These are phyloP conservation scores for Tilletiaria anomala DNA, from an alignment of 1,284 basidiomycete species.

Conservation along the genomic window DNA sequence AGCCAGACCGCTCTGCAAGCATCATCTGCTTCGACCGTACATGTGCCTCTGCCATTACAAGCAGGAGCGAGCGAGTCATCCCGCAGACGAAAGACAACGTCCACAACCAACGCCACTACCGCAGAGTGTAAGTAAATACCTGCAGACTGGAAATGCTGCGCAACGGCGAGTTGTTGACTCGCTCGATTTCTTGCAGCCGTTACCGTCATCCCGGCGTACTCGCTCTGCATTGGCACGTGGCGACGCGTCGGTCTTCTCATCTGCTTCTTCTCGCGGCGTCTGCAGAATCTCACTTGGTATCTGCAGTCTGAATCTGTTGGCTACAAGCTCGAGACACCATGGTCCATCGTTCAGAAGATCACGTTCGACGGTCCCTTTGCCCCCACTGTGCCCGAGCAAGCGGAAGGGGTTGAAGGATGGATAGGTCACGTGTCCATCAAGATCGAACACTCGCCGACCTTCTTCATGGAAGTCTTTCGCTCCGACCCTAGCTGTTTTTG, in stretches of 20 bases:
- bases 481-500: no score
- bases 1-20: no score
- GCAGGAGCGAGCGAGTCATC: no score
- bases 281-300: constrained; percentile 21
- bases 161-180: not conserved
- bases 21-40: no score
- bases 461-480: constrained; percentile 32
- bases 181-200: constrained; percentile 5
- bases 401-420: constrained; percentile 16
- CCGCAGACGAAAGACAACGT: no score
- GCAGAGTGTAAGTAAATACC: not conserved
- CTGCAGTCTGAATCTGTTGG: constrained; percentile 24
- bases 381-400: constrained; percentile 11
- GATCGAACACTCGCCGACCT: constrained; percentile 20
- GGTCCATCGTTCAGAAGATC: constrained; percentile 20
- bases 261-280: constrained; percentile 24
- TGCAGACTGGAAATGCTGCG: not conserved
- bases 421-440: constrained; percentile 18
- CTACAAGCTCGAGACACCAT: constrained; percentile 28
- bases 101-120: not conserved
- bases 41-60: no score
- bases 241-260: constrained; percentile 18
- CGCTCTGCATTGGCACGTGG: constrained; percentile 24
- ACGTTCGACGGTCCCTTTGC: constrained; percentile 5
- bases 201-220: constrained; percentile 16